Percentiles rank a stretch among this genome's conserved stretches.
Conservation (phyloP, 352 stramenopile genomes). For the Phytophthora boehmeriae region DNA sequence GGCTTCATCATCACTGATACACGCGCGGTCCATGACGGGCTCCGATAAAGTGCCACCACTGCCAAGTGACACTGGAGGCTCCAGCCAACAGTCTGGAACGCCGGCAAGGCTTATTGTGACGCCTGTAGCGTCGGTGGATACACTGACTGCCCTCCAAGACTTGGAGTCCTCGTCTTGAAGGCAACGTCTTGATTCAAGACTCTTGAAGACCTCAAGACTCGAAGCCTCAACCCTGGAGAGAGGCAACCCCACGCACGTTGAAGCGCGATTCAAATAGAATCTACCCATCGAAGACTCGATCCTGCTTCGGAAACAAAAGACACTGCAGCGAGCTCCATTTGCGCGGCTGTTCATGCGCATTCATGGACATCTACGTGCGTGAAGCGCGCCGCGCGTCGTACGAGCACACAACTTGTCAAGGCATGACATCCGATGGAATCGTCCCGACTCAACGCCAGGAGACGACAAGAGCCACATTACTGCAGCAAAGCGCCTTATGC, state of each 20-base stretch:
- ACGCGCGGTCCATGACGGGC: not conserved
- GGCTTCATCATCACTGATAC: constrained; percentile 29
- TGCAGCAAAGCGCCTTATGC: no score
- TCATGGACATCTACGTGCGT: constrained; percentile 1
- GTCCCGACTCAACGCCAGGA: no score
- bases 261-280: not conserved
- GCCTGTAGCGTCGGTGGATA: not conserved
- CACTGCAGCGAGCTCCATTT: constrained; percentile 10
- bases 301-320: constrained; percentile 17
- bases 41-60: not conserved
- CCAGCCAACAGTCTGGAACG: not conserved
- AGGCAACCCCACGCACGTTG: not conserved
- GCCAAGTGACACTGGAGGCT: not conserved
- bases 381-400: no score
- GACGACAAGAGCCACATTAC: no score
- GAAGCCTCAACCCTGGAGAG: not conserved
- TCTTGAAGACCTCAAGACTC: not conserved
- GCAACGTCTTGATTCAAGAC: not conserved
- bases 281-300: constrained; percentile 23
- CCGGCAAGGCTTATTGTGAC: not conserved
- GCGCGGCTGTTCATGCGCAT: constrained; percentile 22
- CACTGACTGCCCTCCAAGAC: not conserved
- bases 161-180: not conserved
- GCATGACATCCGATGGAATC: not conserved
- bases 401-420: not conserved